A percentile compares a stretch with the other conserved stretches of the same genome.
Evolutionary conservation across 2,329 filamentous ascomycete genomes (phyloP).

Genomic region (Monosporascus sp.): DNA sequence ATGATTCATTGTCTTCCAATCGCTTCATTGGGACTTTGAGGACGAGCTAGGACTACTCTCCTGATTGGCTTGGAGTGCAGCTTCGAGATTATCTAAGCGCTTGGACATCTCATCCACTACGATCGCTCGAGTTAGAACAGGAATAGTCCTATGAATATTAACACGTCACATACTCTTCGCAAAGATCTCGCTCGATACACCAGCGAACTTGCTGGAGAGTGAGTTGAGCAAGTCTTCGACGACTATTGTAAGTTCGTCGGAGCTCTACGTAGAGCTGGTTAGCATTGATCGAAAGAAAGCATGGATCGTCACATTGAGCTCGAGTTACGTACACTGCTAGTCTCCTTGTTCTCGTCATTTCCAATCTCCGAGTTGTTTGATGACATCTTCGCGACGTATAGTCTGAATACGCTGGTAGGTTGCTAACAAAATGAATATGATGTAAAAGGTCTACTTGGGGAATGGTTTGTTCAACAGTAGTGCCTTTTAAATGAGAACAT

Average conservation of each 20-base stretch:
- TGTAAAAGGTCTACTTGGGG: too few relatives aligned
- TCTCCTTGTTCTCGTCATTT: conserved; percentile 8
- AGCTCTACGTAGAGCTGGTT: conserved; percentile 20
- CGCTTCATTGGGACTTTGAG: conserved; percentile 29
- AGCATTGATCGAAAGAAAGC: not conserved
- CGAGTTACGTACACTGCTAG: conserved; percentile 9
- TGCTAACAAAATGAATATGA: not conserved
- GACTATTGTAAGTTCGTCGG: conserved; percentile 66
- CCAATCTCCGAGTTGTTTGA: conserved; percentile 17
- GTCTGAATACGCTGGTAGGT: not conserved
- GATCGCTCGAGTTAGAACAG: not conserved
- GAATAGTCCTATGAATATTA: too few relatives aligned
- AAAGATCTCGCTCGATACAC: conserved; percentile 80
- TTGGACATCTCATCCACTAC: conserved; percentile 92
- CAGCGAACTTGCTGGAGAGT: conserved; percentile 78
- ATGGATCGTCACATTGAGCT: not conserved
- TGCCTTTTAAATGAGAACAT: not conserved
- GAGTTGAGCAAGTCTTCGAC: conserved; percentile 85
- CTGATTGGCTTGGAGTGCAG: conserved; percentile 58
- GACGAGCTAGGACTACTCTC: conserved; percentile 33
- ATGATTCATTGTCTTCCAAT: conserved; percentile 2
- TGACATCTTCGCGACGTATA: conserved; percentile 14
- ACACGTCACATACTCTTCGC: conserved; percentile 62
- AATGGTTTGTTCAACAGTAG: not conserved
- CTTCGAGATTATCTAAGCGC: conserved; percentile 76